Percentiles rank a stretch among this genome's conserved stretches.
These are phyloP conservation scores for Panicum virgatum DNA, from an alignment of 202 grass and related monocot genomes.

Conservation along the genomic window DNA sequence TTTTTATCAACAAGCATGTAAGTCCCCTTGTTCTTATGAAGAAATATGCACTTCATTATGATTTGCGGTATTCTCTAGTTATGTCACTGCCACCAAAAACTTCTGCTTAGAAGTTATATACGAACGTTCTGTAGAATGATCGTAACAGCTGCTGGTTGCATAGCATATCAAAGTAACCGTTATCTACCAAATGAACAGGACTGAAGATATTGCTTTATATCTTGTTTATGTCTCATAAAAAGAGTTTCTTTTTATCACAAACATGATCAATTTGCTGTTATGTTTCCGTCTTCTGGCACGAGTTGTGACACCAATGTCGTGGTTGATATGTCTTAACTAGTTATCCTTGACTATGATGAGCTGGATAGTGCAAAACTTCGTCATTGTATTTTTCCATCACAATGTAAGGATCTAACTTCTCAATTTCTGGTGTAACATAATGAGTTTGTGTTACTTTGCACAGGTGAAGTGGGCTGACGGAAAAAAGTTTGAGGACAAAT, in stretches of 20 bases:
- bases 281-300: conserved; percentile 6
- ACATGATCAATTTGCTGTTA: not conserved
- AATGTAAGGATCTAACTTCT: not conserved
- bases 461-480: conserved; percentile 71
- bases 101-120: not conserved
- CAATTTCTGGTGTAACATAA: conserved; percentile 4
- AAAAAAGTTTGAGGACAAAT: conserved; percentile 81
- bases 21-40: conserved; percentile 12
- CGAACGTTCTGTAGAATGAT: conserved; percentile 14
- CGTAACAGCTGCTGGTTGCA: not conserved
- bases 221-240: not conserved
- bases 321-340: conserved; percentile 15
- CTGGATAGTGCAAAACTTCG: not conserved
- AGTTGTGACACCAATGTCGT: not conserved
- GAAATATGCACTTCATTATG: conserved; percentile 14
- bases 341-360: conserved; percentile 15
- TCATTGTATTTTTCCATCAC: not conserved
- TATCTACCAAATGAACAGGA: not conserved
- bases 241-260: not conserved
- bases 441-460: conserved; percentile 25
- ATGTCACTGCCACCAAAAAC: not conserved
- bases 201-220: not conserved
- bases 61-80: conserved; percentile 17
- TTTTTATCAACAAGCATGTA: conserved; percentile 82
- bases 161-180: conserved; percentile 18